phyloP scores from a whole-genome alignment of 257 asterid genomes.

The Cynanchum wilfordii region DNA sequence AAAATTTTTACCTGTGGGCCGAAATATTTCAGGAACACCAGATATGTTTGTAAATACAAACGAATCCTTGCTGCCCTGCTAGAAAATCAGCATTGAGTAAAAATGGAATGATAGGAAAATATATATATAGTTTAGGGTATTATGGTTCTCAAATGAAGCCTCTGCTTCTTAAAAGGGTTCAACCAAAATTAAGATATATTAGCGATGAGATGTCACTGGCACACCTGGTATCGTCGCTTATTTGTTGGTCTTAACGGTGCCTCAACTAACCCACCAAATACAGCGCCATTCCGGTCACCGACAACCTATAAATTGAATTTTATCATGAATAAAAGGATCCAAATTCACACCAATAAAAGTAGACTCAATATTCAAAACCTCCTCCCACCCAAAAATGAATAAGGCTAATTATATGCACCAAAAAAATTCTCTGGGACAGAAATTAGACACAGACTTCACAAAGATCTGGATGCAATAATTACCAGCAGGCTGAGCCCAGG shows the following conservation, averaged over 20 bases:
- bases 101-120: neutral
- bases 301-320: constrained; percentile 54
- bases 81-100: constrained; percentile 18
- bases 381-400: neutral
- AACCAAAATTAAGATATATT: neutral
- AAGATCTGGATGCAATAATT: constrained; percentile 11
- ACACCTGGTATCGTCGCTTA: constrained; percentile 83
- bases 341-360: neutral
- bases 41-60: constrained; percentile 75
- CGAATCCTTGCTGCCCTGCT: constrained; percentile 65
- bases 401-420: too few species aligned
- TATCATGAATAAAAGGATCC: neutral
- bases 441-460: neutral
- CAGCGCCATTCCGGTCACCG: constrained; percentile 82
- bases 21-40: constrained; percentile 65
- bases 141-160: neutral
- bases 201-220: constrained; percentile 3
- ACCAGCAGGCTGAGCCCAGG: constrained; percentile 94
- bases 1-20: constrained; percentile 60
- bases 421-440: neutral
- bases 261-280: constrained; percentile 94
- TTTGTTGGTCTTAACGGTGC: constrained; percentile 77
- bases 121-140: constrained; percentile 1
- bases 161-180: neutral
- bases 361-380: neutral